These are phyloP conservation scores for Saturnispora bothae DNA, from an alignment of 805 yeast species.

Conservation along the genomic window DNA sequence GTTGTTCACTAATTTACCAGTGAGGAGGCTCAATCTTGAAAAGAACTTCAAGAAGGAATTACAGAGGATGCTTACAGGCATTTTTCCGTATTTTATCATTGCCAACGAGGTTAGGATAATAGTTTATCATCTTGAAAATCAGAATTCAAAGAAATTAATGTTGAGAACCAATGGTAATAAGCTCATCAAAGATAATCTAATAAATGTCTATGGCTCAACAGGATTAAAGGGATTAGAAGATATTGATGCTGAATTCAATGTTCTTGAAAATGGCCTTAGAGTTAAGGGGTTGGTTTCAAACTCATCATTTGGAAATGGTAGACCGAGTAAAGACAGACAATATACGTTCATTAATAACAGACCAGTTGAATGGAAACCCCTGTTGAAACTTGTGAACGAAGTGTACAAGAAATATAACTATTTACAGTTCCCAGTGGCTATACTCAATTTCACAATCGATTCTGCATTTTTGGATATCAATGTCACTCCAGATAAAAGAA, in stretches of 20 bases:
- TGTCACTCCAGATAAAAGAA: slow-evolving; percentile 85
- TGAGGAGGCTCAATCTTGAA: slow-evolving; percentile 62
- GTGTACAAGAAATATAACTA: slow-evolving; percentile 61
- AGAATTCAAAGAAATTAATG: slow-evolving; percentile 39
- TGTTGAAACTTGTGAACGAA: slow-evolving; percentile 58
- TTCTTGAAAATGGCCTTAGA: slow-evolving; percentile 25
- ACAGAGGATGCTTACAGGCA: slow-evolving; percentile 47
- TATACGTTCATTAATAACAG: slow-evolving; percentile 61
- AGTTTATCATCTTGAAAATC: slow-evolving; percentile 42
- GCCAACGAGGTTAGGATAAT: slow-evolving; percentile 47
- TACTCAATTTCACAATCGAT: slow-evolving; percentile 48
- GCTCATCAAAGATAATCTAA: slow-evolving; percentile 44
- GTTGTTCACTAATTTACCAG: slow-evolving; percentile 67
- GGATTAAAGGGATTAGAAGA: slow-evolving; percentile 49
- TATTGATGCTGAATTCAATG: slow-evolving; percentile 33
- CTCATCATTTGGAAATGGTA: slow-evolving; percentile 69
- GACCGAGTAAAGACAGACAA: slow-evolving; percentile 68
- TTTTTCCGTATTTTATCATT: slow-evolving; percentile 63
- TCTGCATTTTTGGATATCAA: slow-evolving; percentile 63
- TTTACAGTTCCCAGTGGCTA: slow-evolving; percentile 61
- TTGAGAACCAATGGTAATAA: slow-evolving; percentile 47
- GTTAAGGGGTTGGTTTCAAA: slow-evolving; percentile 62
- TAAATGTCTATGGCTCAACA: slow-evolving; percentile 60
- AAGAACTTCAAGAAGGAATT: slow-evolving; percentile 65
- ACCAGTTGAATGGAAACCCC: slow-evolving; percentile 51